Evolutionary conservation across 306 rosid species (phyloP).

Genomic region (Begonia fuchsioides): DNA sequence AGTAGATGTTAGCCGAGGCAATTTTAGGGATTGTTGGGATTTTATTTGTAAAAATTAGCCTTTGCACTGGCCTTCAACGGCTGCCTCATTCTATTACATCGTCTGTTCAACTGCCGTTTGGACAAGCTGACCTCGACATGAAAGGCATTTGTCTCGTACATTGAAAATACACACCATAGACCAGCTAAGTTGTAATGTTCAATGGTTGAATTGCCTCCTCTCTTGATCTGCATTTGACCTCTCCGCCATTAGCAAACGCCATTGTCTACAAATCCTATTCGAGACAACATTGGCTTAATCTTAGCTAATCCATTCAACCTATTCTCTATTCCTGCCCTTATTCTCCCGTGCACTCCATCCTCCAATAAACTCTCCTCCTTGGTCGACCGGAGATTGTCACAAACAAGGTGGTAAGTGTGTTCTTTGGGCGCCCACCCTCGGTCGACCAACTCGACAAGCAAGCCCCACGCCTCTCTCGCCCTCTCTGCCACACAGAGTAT

Average conservation of each 20-base stretch:
- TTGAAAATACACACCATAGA: too few relatives aligned
- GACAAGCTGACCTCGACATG: too few relatives aligned
- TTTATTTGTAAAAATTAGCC: too few relatives aligned
- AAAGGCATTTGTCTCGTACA: too few relatives aligned
- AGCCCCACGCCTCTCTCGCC: constrained; percentile 41
- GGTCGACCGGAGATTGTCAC: constrained; percentile 23
- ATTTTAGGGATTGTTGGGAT: constrained; percentile 26
- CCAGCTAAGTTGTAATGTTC: too few relatives aligned
- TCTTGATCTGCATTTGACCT: too few relatives aligned
- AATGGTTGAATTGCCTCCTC: too few relatives aligned
- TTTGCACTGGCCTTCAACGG: too few relatives aligned
- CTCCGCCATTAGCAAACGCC: too few relatives aligned
- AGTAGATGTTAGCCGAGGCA: constrained; percentile 5
- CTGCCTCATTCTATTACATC: too few relatives aligned
- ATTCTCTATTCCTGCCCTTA: constrained; percentile 32
- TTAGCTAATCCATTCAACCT: constrained; percentile 36
- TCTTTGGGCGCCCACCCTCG: constrained; percentile 66
- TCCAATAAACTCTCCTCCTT: constrained; percentile 31
- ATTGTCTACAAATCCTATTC: constrained; percentile 22
- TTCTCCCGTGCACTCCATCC: constrained; percentile 31
- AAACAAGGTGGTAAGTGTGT: constrained; percentile 53
- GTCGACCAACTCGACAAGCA: constrained; percentile 59
- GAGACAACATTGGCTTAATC: constrained; percentile 50
- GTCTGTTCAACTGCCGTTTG: too few relatives aligned
- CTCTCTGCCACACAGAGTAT: constrained; percentile 61